phyloP scores from a whole-genome alignment of 768 basidiomycete genomes.

The Amanita muscaria region DNA sequence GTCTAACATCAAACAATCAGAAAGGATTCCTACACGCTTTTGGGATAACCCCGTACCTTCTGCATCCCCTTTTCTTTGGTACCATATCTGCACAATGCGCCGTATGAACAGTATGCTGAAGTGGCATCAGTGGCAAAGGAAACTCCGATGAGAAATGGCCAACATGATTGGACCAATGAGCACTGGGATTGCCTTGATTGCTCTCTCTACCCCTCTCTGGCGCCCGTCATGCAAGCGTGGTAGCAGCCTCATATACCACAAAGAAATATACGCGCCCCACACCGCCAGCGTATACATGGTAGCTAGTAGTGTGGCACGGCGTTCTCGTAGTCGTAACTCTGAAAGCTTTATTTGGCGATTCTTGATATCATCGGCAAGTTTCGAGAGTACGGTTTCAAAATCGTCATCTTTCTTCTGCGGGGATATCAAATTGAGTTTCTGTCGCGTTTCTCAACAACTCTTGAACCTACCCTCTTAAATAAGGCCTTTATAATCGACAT shows the following conservation, averaged over 20 bases:
- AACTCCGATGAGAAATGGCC: constrained; percentile 21
- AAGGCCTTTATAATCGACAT: constrained; percentile 23
- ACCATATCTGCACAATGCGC: constrained; percentile 79
- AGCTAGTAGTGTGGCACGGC: constrained; percentile 65
- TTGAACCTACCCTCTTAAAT: constrained; percentile 22
- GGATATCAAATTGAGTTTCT: background rate
- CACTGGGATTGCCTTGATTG: constrained; percentile 47
- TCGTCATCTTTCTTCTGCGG: constrained; percentile 53
- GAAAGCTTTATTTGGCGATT: constrained; percentile 66
- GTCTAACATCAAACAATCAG: constrained; percentile 39
- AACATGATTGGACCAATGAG: constrained; percentile 73
- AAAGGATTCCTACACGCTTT: background rate
- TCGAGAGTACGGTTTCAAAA: constrained; percentile 66
- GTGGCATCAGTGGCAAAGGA: constrained; percentile 7
- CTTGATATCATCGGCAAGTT: constrained; percentile 59
- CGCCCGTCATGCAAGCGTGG: constrained; percentile 30
- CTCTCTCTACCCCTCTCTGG: constrained; percentile 29
- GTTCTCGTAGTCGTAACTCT: constrained; percentile 80
- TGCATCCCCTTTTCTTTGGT: constrained; percentile 64
- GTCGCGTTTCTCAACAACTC: background rate
- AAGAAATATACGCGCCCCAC: constrained; percentile 64
- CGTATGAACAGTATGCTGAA: constrained; percentile 65
- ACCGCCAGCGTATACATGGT: constrained; percentile 69
- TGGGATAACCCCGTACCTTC: constrained; percentile 49
- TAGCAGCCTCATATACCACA: constrained; percentile 63